Conservation (phyloP, 2,329 filamentous ascomycete species). For the Dactylellina drechsleri region DNA sequence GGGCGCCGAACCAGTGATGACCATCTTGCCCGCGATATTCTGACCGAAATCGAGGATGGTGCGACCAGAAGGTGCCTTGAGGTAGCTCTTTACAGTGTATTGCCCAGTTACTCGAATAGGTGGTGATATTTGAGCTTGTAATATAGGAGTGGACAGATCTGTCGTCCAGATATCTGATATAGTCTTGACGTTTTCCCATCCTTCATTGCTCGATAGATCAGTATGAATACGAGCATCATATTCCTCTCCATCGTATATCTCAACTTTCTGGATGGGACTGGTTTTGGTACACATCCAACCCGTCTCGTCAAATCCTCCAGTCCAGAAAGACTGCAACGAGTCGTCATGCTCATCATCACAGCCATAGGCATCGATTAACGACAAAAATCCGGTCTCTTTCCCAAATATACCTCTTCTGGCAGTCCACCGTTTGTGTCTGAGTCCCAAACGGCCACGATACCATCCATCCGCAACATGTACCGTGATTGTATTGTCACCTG, state of each 20-base stretch:
- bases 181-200: conserved; percentile 35
- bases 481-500: conserved; percentile 24
- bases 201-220: neutral
- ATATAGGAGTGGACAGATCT: conserved; percentile 5
- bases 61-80: conserved; percentile 28
- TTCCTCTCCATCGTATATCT: conserved; percentile 46
- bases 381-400: conserved; percentile 46
- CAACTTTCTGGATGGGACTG: conserved; percentile 32
- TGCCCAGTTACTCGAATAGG: conserved; percentile 33
- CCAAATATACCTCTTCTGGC: conserved; percentile 46
- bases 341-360: neutral
- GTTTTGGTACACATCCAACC: conserved; percentile 36
- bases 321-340: conserved; percentile 16
- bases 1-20: conserved; percentile 42
- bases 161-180: conserved; percentile 24
- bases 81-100: conserved; percentile 16
- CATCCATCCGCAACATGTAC: conserved; percentile 45
- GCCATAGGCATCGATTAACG: conserved; percentile 25
- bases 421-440: conserved; percentile 35
- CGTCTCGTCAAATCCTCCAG: conserved; percentile 23
- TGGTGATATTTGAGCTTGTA: conserved; percentile 39
- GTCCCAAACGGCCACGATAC: conserved; percentile 45
- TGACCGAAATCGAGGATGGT: conserved; percentile 41
- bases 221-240: conserved; percentile 33
- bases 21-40: conserved; percentile 43